Percentiles rank a stretch among this genome's conserved stretches.
These are phyloP conservation scores for Eimeria maxima DNA, from an alignment of 169 alveolate species.

Conservation along the genomic window DNA sequence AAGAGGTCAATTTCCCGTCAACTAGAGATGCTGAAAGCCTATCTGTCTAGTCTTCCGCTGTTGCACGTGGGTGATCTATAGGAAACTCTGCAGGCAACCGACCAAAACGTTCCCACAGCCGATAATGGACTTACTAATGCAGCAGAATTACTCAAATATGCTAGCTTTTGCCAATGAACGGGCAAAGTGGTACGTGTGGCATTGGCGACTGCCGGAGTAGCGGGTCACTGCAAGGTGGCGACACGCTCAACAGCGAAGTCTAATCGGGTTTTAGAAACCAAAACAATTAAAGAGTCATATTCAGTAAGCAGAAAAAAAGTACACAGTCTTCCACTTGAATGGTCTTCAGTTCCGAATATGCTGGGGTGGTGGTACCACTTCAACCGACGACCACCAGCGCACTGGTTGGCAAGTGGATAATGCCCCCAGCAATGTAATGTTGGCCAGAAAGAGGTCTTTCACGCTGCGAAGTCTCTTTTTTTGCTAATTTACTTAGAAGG, in stretches of 20 bases:
- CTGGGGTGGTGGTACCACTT: not conserved
- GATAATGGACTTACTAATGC: not conserved
- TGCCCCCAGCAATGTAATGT: not conserved
- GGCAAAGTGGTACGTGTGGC: not conserved
- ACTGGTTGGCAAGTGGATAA: not conserved
- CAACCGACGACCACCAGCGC: slow-evolving; percentile 14
- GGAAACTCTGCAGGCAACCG: slow-evolving; percentile 30
- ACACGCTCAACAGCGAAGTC: not conserved
- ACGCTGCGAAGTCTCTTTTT: not conserved
- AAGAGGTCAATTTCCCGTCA: not conserved
- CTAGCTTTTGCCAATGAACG: not conserved
- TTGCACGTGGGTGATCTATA: not conserved
- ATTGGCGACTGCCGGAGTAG: not conserved
- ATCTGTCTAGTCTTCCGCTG: not conserved
- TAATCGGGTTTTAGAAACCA: not conserved
- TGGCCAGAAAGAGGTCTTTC: not conserved
- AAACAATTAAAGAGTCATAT: not conserved
- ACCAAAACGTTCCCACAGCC: not conserved
- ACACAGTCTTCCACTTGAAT: not conserved
- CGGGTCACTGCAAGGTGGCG: slow-evolving; percentile 37
- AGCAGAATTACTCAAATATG: not conserved
- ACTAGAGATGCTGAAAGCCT: not conserved
- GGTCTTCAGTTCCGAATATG: not conserved
- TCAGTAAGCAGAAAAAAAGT: not conserved
- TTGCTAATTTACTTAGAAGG: not conserved